Conservation (phyloP, 2,329 filamentous ascomycete species). For the Escovopsis sp. region DNA sequence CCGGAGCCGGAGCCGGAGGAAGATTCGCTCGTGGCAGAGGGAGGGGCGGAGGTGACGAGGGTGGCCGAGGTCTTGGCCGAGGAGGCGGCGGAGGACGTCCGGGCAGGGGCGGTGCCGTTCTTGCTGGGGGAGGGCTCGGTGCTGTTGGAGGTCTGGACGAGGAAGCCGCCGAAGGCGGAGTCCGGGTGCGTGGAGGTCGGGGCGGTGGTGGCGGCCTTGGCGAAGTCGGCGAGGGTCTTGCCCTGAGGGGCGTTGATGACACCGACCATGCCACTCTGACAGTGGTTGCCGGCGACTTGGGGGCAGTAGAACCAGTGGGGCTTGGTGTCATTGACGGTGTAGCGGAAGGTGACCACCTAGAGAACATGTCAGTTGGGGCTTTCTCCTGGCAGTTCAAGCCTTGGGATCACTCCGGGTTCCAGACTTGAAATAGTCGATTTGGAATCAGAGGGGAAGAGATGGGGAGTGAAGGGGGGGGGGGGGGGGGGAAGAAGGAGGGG, state of each 20-base stretch:
- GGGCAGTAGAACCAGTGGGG: conserved; percentile 8
- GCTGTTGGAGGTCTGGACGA: too few species aligned
- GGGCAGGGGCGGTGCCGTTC: conserved; percentile 1
- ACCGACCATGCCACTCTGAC: conserved; percentile 4
- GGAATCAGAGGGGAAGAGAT: too few species aligned
- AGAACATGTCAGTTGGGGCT: conserved; percentile 3
- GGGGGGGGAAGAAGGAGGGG: not conserved
- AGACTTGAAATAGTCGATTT: too few species aligned
- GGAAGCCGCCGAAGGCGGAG: too few species aligned
- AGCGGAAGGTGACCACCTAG: conserved; percentile 8
- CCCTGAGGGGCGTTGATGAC: conserved; percentile 4
- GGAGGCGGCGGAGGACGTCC: too few species aligned
- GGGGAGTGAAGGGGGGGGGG: too few species aligned
- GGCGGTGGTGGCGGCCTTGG: not conserved
- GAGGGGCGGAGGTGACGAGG: too few species aligned
- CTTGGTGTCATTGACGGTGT: conserved; percentile 4
- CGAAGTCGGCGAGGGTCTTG: conserved; percentile 4
- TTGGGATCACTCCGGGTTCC: too few species aligned
- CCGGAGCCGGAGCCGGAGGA: too few species aligned
- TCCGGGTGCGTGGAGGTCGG: not conserved
- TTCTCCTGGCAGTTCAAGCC: not conserved
- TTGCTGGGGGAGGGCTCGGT: too few species aligned
- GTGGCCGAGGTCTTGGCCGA: too few species aligned
- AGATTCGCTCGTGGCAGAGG: too few species aligned
- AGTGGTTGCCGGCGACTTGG: conserved; percentile 3